phyloP scores from a whole-genome alignment of 306 rosid genomes.

The Begonia fuchsioides region DNA sequence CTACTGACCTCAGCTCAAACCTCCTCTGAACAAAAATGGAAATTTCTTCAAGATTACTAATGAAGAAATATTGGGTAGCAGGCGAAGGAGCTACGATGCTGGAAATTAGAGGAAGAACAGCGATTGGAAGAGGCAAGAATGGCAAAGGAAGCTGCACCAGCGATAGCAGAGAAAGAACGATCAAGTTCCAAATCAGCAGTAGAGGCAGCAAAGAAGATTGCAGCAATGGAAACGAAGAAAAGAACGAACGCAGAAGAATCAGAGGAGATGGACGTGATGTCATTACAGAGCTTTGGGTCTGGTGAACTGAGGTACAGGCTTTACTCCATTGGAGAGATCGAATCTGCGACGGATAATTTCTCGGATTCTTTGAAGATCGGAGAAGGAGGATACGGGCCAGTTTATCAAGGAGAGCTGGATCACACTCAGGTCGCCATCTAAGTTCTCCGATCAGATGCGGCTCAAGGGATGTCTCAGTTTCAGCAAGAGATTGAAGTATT shows the following conservation, averaged over 20 bases:
- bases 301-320: constrained; percentile 28
- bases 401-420: constrained; percentile 29
- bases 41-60: too few species aligned
- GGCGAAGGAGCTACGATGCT: constrained; percentile 69
- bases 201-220: constrained; percentile 39
- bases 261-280: neutral
- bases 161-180: constrained; percentile 50
- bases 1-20: too few species aligned
- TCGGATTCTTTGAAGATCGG: constrained; percentile 27
- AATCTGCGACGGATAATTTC: constrained; percentile 30
- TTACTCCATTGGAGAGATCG: constrained; percentile 37
- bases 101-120: constrained; percentile 59
- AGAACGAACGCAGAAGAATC: constrained; percentile 25
- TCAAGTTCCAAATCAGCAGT: constrained; percentile 38
- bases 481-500: constrained; percentile 48
- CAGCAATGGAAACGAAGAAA: constrained; percentile 47
- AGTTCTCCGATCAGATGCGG: constrained; percentile 13
- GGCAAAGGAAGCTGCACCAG: constrained; percentile 46
- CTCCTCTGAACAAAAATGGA: too few species aligned
- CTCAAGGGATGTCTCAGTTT: constrained; percentile 44
- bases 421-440: constrained; percentile 40
- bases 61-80: constrained; percentile 2
- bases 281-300: neutral
- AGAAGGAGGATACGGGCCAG: constrained; percentile 57
- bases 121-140: constrained; percentile 32